Evolutionary conservation across 768 basidiomycete genomes (phyloP), one percentile per base, ranked within the genome.

Genomic region (Termitomyces sp.): DNA sequence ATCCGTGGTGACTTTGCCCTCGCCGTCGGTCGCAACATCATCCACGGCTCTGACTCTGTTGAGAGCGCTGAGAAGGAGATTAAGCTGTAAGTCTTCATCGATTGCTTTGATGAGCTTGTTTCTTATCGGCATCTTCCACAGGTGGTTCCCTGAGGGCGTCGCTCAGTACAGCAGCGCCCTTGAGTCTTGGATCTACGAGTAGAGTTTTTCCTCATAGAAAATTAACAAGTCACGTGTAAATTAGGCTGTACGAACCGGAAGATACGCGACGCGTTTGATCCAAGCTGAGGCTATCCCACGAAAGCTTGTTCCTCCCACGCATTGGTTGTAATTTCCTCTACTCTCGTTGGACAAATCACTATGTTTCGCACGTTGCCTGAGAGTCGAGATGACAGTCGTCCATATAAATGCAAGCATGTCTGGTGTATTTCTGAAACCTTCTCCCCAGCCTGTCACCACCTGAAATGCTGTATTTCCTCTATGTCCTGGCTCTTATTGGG

Each of bases 1-100:
- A 98, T 98, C 80, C 93, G 95, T 74, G 95, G 94, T 58, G 95
- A 97, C 79, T 97, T 82, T 76, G 89, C 87, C 67, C 88, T 98
- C 67, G 92, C 94, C 65, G 89, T 95, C 65, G 96, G 95, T 58
- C 92, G 93, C 68, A 96, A 95, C 81, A 89, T 94, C 73, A 91
- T 89, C 79, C 92, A 95, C 70, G 92, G 93, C 58, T 93, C 91
- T 52, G 93, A 94, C 76, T 81, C 90, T 54, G 89, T 93, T 63
- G 92, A 93, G 74, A 91, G 72, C 65, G 92, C 92, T 36, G 85
- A 98, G 75, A 95, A 95, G 80, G 96, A 99, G 79, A 98, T 99
- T 67, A 78, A 77, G 43, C 86, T 99, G 90, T 96, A 64, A 67
- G 91, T 79, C 22, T 34, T 9, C 22, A 45, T 40, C 52, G 34